Conservation (phyloP, 176 grass and related monocot species). For the Oryza australiensis region DNA sequence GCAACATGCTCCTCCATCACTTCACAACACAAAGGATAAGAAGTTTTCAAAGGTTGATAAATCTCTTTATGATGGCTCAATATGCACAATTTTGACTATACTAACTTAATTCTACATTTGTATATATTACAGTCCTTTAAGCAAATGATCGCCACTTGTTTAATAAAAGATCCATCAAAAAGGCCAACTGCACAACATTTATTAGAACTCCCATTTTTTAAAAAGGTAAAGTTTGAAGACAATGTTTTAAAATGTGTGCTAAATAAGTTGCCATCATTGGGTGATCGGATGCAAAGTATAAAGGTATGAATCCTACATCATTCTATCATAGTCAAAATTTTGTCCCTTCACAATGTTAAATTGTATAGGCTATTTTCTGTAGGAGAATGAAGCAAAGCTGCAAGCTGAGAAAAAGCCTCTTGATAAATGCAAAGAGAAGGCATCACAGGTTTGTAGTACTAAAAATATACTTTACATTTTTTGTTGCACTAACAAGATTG, state of each 20-base stretch:
- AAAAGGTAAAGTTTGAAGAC: conserved; percentile 65
- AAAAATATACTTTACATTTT: background rate
- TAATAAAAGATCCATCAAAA: conserved; percentile 87
- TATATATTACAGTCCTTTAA: conserved; percentile 75
- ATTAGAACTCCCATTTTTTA: conserved; percentile 89
- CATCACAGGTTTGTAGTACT: conserved; percentile 59
- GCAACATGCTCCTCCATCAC: conserved; percentile 79
- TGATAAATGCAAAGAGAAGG: conserved; percentile 66
- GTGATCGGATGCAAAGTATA: conserved; percentile 58
- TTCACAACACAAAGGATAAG: conserved; percentile 88
- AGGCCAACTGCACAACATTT: conserved; percentile 73
- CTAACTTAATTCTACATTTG: conserved; percentile 3
- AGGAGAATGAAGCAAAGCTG: conserved; percentile 81
- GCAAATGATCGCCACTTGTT: conserved; percentile 80
- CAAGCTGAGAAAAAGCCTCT: conserved; percentile 60
- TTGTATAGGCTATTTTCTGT: background rate
- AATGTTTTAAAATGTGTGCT: conserved; percentile 58
- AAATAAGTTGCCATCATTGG: conserved; percentile 77
- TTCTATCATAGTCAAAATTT: background rate
- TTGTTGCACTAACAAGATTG: background rate
- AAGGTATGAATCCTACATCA: conserved; percentile 35
- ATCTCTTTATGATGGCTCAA: conserved; percentile 19
- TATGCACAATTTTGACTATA: background rate
- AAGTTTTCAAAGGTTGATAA: conserved; percentile 72
- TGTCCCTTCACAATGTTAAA: background rate